Conservation (phyloP, 495 filamentous ascomycete species). For the Viridothelium virens region DNA sequence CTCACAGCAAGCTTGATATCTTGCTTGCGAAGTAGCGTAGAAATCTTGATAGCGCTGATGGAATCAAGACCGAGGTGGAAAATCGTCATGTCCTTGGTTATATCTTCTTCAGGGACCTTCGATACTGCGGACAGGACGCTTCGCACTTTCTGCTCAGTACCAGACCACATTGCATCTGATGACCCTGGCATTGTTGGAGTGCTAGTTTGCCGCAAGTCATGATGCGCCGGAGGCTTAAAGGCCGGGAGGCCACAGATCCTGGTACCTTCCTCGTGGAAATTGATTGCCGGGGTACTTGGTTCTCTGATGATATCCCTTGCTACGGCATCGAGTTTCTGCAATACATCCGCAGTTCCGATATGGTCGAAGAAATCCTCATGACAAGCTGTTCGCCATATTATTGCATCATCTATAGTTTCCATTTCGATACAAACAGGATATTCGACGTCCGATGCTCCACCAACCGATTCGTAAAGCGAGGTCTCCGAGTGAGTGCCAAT, state of each 20-base stretch:
- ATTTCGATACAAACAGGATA: slow-evolving; percentile 77
- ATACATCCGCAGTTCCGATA: slow-evolving; percentile 39
- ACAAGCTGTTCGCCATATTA: slow-evolving; percentile 65
- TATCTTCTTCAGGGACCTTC: slow-evolving; percentile 49
- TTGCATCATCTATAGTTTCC: slow-evolving; percentile 46
- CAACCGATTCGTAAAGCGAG: slow-evolving; percentile 48
- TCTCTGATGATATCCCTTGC: slow-evolving; percentile 45
- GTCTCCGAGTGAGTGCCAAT: background rate
- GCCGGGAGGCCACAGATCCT: slow-evolving; percentile 48
- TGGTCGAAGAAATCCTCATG: slow-evolving; percentile 46
- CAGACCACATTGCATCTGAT: slow-evolving; percentile 33
- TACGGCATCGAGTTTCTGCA: slow-evolving; percentile 48
- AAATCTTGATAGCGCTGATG: slow-evolving; percentile 73
- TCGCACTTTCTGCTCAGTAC: slow-evolving; percentile 47
- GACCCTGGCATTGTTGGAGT: background rate
- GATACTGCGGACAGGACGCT: slow-evolving; percentile 58
- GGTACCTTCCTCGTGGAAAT: slow-evolving; percentile 39
- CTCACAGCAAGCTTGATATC: slow-evolving; percentile 53
- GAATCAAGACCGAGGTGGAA: slow-evolving; percentile 87
- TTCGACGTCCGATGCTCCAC: slow-evolving; percentile 56
- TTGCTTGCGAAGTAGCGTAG: slow-evolving; percentile 54
- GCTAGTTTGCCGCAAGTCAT: slow-evolving; percentile 13
- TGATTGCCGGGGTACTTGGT: slow-evolving; percentile 43
- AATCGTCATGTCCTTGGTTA: slow-evolving; percentile 58
- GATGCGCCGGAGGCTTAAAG: slow-evolving; percentile 24